Base-by-base conservation (phyloP, 208 protist species). In the Leishmania braziliensis region DNA sequence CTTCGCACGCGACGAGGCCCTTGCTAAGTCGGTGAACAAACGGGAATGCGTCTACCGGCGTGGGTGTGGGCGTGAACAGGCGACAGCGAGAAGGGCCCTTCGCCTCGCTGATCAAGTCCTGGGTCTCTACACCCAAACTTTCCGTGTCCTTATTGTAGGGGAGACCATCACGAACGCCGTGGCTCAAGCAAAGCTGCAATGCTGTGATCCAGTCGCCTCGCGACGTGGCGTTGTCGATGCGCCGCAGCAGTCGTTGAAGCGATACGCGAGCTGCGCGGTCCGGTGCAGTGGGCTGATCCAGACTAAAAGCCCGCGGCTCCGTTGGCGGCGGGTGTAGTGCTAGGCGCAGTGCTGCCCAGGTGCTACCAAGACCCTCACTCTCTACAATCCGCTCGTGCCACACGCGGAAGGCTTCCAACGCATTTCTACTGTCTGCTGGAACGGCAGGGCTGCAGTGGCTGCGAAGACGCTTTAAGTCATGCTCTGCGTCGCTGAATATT, bases 181-280 rank as follows among this genome's bases (percentile, higher is more conserved):
- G 56, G 39, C 5, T 43, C 62, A 81, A 70, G 53, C 82, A 82
- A 14, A 87, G 79, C 36, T 50, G 66, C 77, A 96, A 63, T 12
- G 93, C 89, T 12, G 76, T 43, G 26, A 53, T 85, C 92, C 92
- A 96, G 73, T 94, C 87, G 29, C 91, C 83, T 10, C 33, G 39
- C 73, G 89, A 83, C 62, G 91, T 93, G 48, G 78, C 83, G 8
- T n/a, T 54, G 70, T 92, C 83, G 60, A 96, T 76, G 33, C 85
- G 78, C 5, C 53, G 82, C 5, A 81, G 66, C 53, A 43, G 26
- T 18, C 5, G 33, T 33, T 48, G 36, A n/a, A 46, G 56, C 12
- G 56, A 29, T 20, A 33, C 9, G 9, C 10, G 46, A 6, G 71
- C n/a, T 12, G 62, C 48, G 18, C 8, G 48, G 73, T 29, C 58